Conservation (phyloP, 305 asterid species). For the Solanum hybrid region DNA sequence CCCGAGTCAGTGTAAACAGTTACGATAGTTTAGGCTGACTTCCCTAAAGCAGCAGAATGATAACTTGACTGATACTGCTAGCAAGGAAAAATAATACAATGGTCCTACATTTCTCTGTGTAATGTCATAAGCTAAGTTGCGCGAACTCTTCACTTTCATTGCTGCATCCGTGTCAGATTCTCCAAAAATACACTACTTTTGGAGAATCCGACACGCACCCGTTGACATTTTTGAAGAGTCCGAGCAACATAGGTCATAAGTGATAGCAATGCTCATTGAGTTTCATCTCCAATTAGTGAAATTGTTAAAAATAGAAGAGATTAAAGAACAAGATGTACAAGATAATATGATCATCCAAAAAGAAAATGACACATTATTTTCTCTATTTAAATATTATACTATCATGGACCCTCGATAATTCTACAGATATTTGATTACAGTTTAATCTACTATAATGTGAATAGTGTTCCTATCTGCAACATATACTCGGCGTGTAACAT, state of each 20-base stretch:
- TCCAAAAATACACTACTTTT: not conserved
- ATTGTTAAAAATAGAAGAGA: not conserved
- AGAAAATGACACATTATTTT: not conserved
- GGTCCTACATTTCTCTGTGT: not conserved
- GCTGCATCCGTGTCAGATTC: not conserved
- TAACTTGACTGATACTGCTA: not conserved
- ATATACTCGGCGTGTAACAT: not conserved
- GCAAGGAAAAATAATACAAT: not conserved
- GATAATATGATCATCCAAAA: not conserved
- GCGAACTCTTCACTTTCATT: not conserved
- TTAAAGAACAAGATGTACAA: not conserved
- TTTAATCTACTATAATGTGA: not conserved
- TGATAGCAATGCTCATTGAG: not conserved
- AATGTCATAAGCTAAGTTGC: not conserved
- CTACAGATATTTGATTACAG: not conserved
- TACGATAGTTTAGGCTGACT: not conserved
- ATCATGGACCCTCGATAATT: not conserved
- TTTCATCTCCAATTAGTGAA: not conserved
- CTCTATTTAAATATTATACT: not conserved
- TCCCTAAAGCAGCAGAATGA: not conserved
- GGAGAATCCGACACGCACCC: not conserved
- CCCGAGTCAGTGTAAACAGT: not conserved
- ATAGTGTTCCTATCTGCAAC: not conserved
- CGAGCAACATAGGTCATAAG: not conserved
- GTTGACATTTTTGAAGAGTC: not conserved